Percentiles rank a stretch among this genome's conserved stretches.
phyloP scores from a whole-genome alignment of 1,284 basidiomycete genomes.

The Moniliella sp. region DNA sequence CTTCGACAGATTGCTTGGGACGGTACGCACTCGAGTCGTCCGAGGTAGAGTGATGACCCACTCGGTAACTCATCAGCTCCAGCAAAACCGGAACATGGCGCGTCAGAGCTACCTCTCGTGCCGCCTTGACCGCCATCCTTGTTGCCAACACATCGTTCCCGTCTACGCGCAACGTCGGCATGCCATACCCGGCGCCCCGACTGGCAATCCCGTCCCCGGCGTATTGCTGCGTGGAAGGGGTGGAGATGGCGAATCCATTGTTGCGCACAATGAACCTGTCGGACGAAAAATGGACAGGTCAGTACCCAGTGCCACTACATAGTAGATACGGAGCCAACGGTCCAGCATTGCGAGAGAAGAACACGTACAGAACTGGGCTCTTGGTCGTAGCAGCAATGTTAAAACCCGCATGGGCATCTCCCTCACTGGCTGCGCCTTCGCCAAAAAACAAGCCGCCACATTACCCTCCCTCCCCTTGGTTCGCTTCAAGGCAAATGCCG shows the following conservation, averaged over 20 bases:
- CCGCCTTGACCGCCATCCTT: constrained; percentile 56
- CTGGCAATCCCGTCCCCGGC: constrained; percentile 38
- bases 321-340: background rate
- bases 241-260: constrained; percentile 84
- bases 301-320: constrained; percentile 39
- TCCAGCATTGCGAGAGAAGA: constrained; percentile 6
- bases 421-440: constrained; percentile 43
- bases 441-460: constrained; percentile 75
- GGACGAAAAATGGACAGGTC: constrained; percentile 49
- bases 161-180: constrained; percentile 47
- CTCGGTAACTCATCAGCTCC: constrained; percentile 42
- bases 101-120: constrained; percentile 52
- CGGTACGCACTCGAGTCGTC: constrained; percentile 75
- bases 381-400: constrained; percentile 32
- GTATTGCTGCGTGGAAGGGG: constrained; percentile 69
- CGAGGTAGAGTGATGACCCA: constrained; percentile 83
- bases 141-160: constrained; percentile 83
- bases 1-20: constrained; percentile 14
- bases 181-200: constrained; percentile 75
- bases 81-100: constrained; percentile 56
- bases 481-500: constrained; percentile 66
- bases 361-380: constrained; percentile 23
- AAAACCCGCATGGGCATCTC: constrained; percentile 41
- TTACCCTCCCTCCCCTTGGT: constrained; percentile 43
- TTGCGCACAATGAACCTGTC: constrained; percentile 46